Conservation (phyloP, 192 early-diverging fungal species). For the Rhizoclosmatium sp. region DNA sequence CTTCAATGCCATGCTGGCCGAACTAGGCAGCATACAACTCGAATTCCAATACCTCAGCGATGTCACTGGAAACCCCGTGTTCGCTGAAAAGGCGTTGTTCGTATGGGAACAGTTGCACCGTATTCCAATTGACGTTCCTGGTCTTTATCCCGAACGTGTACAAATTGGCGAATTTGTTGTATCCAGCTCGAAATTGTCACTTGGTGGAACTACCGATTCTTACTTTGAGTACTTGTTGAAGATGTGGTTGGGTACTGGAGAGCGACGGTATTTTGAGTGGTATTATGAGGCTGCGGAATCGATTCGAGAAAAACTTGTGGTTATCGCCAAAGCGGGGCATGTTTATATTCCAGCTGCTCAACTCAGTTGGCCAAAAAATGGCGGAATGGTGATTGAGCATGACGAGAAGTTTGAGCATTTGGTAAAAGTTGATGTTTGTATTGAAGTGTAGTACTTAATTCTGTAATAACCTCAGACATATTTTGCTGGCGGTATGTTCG, state of each 20-base stretch:
- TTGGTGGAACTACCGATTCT: conserved; percentile 53
- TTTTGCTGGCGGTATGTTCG: conserved; percentile 76
- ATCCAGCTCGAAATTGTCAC: neutral
- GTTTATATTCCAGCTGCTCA: neutral
- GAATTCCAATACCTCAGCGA: conserved; percentile 83
- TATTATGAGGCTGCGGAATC: conserved; percentile 19
- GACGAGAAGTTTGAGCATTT: conserved; percentile 22
- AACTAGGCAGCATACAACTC: conserved; percentile 76
- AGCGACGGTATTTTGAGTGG: conserved; percentile 8
- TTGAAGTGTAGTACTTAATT: neutral
- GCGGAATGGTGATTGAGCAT: neutral
- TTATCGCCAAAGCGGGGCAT: neutral
- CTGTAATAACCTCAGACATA: conserved; percentile 51
- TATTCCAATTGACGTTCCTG: conserved; percentile 19
- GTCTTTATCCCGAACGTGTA: conserved; percentile 10
- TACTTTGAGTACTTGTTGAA: conserved; percentile 64
- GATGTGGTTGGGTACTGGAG: conserved; percentile 46
- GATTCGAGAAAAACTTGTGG: neutral
- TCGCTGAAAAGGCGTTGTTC: conserved; percentile 43
- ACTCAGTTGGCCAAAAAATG: neutral
- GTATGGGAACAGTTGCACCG: conserved; percentile 21
- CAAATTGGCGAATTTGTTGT: neutral
- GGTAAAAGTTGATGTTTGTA: neutral
- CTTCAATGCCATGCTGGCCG: conserved; percentile 19
- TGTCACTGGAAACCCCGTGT: conserved; percentile 76